Evolutionary conservation across 2,329 filamentous ascomycete genomes (phyloP).

Genomic region (Cercospora sp.): DNA sequence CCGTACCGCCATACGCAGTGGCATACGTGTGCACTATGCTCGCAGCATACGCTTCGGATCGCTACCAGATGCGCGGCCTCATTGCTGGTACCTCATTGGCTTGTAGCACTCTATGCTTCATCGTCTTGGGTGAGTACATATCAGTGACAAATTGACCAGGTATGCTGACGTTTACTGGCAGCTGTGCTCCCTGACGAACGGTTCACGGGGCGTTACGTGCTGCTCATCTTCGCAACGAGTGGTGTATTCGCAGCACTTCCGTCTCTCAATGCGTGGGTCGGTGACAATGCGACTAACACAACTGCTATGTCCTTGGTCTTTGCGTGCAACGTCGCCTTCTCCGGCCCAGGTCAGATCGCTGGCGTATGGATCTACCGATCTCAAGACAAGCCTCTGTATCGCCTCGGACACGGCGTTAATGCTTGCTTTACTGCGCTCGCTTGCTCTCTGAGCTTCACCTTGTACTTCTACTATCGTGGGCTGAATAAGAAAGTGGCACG

Average conservation of each 20-base stretch:
- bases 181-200: not conserved
- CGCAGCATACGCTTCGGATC: not conserved
- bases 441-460: not conserved
- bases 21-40: slow-evolving; percentile 48
- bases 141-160: not conserved
- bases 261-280: not conserved
- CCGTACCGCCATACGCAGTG: slow-evolving; percentile 38
- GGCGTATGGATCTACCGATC: not conserved
- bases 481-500: not conserved
- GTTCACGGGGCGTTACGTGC: not conserved
- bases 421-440: not conserved
- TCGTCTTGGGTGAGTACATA: not conserved
- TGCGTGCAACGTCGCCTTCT: not conserved
- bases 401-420: not conserved
- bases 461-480: not conserved
- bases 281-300: not conserved
- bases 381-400: not conserved
- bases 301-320: not conserved
- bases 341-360: not conserved
- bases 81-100: not conserved
- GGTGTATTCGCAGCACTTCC: not conserved
- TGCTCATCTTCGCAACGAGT: not conserved
- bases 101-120: not conserved
- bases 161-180: not conserved
- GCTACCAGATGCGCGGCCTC: not conserved